Base-by-base conservation (phyloP, 2,329 filamentous ascomycete genomes). In the Colletotrichum paranaense region DNA sequence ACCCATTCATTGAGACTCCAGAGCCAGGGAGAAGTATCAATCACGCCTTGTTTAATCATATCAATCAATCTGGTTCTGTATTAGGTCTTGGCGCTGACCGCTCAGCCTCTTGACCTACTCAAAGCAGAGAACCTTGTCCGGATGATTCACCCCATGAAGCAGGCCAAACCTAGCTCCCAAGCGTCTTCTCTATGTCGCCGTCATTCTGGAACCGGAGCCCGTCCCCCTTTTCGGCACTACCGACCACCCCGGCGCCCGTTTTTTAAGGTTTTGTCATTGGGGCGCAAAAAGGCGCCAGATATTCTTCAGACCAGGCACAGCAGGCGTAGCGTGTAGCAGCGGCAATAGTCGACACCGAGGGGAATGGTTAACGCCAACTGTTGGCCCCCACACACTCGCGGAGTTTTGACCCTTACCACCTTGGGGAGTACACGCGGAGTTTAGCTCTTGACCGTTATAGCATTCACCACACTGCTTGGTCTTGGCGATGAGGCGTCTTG, bases 1-100 rank as follows among this genome's bases (percentile, higher is more conserved):
- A 8, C 38, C 38, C 14, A 42, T 42, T 42, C 38, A 42, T 19
- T 42, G 38, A 42, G 14, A 19, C 38, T 42, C 16, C 6, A 38
- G 19, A 64, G 52, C 52, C 28, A 53, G 42, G 62, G 32, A 32
- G 38, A 32, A 26, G 24, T 46, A 42, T 42, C 52, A 28, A 59
- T 52, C 52, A 62, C 22, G 35, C n/a, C 57, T 14, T 42, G 57
- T 68, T 67, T 53, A 68, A 72, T 72, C 58, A 68, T 63, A 58
- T 49, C 57, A 72, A 72, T 72, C 64, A 72, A 72, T 65, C 32
- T 72, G 68, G 58, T 68, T 72, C 68, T 19, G 57, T 24, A 62
- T 53, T 38, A 19, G 28, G 57, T 32, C 68, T 72, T 72, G 68
- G 68, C 68, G 52, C 35, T 62, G 16, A 24, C 57, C 49, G 53